Evolutionary conservation across 2,329 filamentous ascomycete genomes (phyloP), one percentile per base, ranked within the genome.

Genomic region (Calonectria multiphialidica): DNA sequence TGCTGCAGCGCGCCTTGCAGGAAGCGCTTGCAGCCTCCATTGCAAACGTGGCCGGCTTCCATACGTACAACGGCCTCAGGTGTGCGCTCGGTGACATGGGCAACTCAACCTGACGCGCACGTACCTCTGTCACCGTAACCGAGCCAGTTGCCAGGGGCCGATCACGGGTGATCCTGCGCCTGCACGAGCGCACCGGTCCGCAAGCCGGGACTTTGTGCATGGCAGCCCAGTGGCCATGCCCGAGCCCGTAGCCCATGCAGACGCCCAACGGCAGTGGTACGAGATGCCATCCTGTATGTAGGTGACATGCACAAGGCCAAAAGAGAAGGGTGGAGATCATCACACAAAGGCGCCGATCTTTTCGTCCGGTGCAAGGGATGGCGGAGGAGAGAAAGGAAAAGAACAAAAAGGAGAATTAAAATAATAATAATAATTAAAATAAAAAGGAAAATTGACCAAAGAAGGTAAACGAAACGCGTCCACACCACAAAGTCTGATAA

Each of bases 181-280:
- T 82, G 81, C 79, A 83, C 71, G 80, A 80, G 80, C 81, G 82
- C 80, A 80, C 80, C 81, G 81, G 81, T 81, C 80, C 81, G 75
- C 75, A 74, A 72, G 81, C 77, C 70, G 69, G 66, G 73, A 75
- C 57, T 59, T 71, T 73, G 67, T 72, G 71, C 67, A 71, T 69
- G 62, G 70, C 59, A 64, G 55, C 50, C 70, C 37, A 64, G 65
- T 67, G 63, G 70, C 66, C 44, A 59, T 65, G 69, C 59, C 70
- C 66, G 57, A 71, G 64, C 57, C 69, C 67, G 64, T 71, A 72
- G 65, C 53, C 70, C 74, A 75, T 72, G 75, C 75, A 75, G 59
- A 70, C 71, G 70, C 71, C 71, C 64, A 68, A 73, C 64, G 57
- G 62, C 62, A 75, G 75, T 75, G 76, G 72, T 76, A 78, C 74